phyloP scores from a whole-genome alignment of 2,329 filamentous ascomycete species.

The Trichoderma brevicompactum region DNA sequence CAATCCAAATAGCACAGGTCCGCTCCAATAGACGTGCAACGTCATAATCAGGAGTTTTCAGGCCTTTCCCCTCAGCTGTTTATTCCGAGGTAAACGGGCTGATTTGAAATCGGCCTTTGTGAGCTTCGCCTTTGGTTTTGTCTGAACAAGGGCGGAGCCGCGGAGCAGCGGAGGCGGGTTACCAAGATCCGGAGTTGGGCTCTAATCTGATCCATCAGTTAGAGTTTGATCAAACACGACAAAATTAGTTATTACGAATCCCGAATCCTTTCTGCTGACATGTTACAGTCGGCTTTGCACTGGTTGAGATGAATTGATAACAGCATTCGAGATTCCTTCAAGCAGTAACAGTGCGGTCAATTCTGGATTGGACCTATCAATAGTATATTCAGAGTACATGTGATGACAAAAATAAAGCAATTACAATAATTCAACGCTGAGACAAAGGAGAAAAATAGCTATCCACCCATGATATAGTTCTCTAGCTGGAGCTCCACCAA shows the following conservation, averaged over 20 bases:
- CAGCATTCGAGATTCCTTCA: background rate
- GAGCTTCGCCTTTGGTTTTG: background rate
- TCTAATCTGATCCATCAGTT: background rate
- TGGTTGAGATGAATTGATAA: background rate
- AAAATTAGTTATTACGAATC: background rate
- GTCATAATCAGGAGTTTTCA: slow-evolving; percentile 19
- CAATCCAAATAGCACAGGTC: slow-evolving; percentile 15
- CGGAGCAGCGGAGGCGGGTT: background rate
- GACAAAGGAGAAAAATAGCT: background rate
- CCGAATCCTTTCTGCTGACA: background rate
- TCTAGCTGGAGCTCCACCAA: slow-evolving; percentile 1
- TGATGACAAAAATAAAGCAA: background rate
- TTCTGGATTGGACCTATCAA: background rate
- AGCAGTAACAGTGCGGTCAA: background rate
- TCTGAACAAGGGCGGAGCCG: background rate
- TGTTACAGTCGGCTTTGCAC: background rate
- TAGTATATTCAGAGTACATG: background rate
- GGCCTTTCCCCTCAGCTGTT: slow-evolving; percentile 7
- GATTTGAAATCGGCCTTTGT: slow-evolving; percentile 22
- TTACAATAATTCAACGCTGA: background rate
- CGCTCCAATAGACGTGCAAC: background rate
- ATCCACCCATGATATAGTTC: background rate
- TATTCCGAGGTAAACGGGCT: background rate
- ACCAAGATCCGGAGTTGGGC: background rate
- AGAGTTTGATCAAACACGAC: background rate